Evolutionary conservation across 1,284 basidiomycete species (phyloP), one percentile per base, ranked within the genome.

Genomic region (Microbotryum lychnidis-dioicae): DNA sequence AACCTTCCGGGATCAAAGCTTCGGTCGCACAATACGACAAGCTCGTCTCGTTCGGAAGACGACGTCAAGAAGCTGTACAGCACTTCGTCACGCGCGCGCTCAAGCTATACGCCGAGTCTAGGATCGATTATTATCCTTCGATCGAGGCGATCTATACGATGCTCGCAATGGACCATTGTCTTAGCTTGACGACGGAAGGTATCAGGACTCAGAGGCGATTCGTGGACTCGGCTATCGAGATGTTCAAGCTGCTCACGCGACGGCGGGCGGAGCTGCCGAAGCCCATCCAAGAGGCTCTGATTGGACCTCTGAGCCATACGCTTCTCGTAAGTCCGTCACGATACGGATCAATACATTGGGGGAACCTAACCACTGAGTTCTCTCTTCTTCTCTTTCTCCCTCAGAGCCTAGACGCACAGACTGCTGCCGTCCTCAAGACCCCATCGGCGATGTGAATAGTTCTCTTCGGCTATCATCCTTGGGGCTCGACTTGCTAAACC

Each of bases 371-470:
- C n/a, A 27, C 21, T 27, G 12, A 21, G 27, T 4, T 50, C 2
- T 12, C 48, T 23, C 20, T 1, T 23, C 23, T 7, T n/a, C 25
- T n/a, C 7, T 12, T 51, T 8, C 1, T 12, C 18, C 1, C 46
- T 14, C 56, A 65, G 64, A 31, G 42, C 27, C 45, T 65, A 9
- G 64, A 65, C 42, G 60, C 60, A 6, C 50, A 56, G 16, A 52
- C 52, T 2, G 64, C 64, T 12, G 64, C 60, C 1, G 8, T 42
- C 4, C 52, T 55, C 8, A 48, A 42, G 7, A 3, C 2, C 2
- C 42, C 60, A 12, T 23, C n/a, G 7, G 18, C 20, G 18, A 47
- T 58, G 56, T 64, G 29, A 48, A 18, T 25, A 27, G 12, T 16
- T 50, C 20, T 42, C 21, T 50, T 21, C 12, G 20, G 48, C 20